phyloP scores from a whole-genome alignment of 2,329 filamentous ascomycete genomes.

The Cucurbitaria berberidis region DNA sequence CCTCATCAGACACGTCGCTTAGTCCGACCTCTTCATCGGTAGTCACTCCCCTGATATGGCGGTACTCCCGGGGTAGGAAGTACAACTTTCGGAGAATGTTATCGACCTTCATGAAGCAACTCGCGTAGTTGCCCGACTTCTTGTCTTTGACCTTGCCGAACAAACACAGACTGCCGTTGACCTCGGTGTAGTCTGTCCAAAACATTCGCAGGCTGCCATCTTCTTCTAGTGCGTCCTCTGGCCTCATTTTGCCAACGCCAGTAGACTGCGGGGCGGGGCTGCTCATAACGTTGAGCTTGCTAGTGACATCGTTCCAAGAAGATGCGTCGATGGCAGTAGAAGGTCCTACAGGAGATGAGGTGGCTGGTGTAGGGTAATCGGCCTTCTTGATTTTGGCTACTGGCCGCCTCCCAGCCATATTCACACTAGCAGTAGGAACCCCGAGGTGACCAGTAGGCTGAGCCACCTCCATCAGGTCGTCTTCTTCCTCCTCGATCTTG shows the following conservation, averaged over 20 bases:
- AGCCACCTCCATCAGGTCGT: slow-evolving; percentile 84
- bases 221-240: slow-evolving; percentile 86
- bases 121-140: slow-evolving; percentile 77
- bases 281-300: slow-evolving; percentile 83
- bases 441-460: slow-evolving; percentile 71
- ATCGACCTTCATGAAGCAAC: slow-evolving; percentile 95
- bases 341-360: slow-evolving; percentile 75
- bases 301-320: slow-evolving; percentile 86
- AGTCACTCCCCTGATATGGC: slow-evolving; percentile 65
- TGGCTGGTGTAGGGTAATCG: slow-evolving; percentile 71
- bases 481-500: slow-evolving; percentile 71
- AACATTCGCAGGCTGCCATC: slow-evolving; percentile 94
- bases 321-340: slow-evolving; percentile 70
- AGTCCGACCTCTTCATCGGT: slow-evolving; percentile 83
- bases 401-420: slow-evolving; percentile 81
- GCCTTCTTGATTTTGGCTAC: slow-evolving; percentile 74
- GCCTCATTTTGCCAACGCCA: slow-evolving; percentile 78
- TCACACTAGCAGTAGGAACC: slow-evolving; percentile 74
- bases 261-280: slow-evolving; percentile 70
- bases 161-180: slow-evolving; percentile 88
- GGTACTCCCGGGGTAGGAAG: slow-evolving; percentile 80
- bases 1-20: slow-evolving; percentile 87
- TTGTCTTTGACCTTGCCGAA: slow-evolving; percentile 97
- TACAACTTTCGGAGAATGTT: slow-evolving; percentile 92
- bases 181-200: slow-evolving; percentile 94